Evolutionary conservation across 371 early-diverging fungal genomes (phyloP).

Genomic region (Mucor ambiguus): DNA sequence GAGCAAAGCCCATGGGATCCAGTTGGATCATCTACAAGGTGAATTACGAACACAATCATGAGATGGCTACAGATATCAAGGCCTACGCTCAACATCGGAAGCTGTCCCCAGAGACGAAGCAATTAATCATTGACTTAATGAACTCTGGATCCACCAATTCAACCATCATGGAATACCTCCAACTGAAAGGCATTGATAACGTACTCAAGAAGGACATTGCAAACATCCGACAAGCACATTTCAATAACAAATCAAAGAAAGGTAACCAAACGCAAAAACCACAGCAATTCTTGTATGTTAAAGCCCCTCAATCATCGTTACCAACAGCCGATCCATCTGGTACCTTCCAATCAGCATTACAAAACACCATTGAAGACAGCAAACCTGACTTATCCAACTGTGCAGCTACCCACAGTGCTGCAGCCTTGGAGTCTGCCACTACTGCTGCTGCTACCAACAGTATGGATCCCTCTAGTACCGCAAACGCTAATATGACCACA

Average conservation of each 20-base stretch:
- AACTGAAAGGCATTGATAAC: constrained; percentile 11
- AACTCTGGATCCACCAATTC: constrained; percentile 10
- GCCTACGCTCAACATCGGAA: constrained; percentile 22
- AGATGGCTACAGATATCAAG: constrained; percentile 17
- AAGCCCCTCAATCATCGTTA: background rate
- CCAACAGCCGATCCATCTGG: background rate
- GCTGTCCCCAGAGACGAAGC: constrained; percentile 6
- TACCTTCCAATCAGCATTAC: background rate
- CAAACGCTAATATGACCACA: background rate
- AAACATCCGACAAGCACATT: constrained; percentile 16
- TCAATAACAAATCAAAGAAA: constrained; percentile 9
- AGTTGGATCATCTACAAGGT: constrained; percentile 14
- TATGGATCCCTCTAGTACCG: background rate
- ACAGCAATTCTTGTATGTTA: background rate
- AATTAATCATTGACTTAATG: constrained; percentile 9
- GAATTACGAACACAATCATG: constrained; percentile 20
- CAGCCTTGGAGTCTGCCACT: background rate
- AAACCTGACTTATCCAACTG: background rate
- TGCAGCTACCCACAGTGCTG: background rate
- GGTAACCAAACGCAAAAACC: background rate
- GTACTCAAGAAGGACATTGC: constrained; percentile 21
- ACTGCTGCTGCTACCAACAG: background rate
- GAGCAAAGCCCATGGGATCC: constrained; percentile 11
- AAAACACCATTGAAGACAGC: background rate
- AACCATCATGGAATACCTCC: constrained; percentile 5